Percentiles rank a stretch among this genome's conserved stretches.
Conservation (phyloP, 371 early-diverging fungal species). For the Mucor velutinosus region DNA sequence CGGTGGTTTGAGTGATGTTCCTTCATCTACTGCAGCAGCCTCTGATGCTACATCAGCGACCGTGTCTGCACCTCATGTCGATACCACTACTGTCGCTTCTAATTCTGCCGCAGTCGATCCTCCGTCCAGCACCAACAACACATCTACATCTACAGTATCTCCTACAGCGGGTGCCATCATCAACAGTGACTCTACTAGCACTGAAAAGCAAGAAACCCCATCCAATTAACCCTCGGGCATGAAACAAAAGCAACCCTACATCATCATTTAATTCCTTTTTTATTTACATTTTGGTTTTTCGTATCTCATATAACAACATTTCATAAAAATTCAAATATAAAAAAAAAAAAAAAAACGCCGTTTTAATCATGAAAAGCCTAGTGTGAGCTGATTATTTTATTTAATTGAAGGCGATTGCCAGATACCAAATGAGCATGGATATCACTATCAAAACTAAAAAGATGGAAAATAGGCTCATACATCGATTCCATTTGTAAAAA, state of each 20-base stretch:
- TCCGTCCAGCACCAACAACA: background rate
- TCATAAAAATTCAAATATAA: background rate
- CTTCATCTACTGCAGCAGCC: background rate
- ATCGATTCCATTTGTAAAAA: constrained; percentile 34
- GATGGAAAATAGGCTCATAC: constrained; percentile 33
- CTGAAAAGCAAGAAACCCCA: too few relatives aligned
- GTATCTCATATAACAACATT: background rate
- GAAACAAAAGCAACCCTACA: too few relatives aligned
- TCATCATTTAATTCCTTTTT: too few relatives aligned
- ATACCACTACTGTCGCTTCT: background rate
- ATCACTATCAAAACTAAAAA: constrained; percentile 15
- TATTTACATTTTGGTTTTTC: background rate
- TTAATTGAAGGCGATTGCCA: background rate
- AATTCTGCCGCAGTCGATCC: background rate
- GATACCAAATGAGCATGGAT: constrained; percentile 35
- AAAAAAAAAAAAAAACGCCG: background rate
- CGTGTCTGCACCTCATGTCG: background rate
- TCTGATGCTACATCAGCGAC: background rate
- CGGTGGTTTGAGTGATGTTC: background rate
- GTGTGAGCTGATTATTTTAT: background rate
- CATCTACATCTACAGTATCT: background rate
- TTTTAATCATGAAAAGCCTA: background rate
- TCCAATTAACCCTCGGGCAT: too few relatives aligned
- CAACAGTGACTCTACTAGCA: too few relatives aligned
- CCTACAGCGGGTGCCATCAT: background rate